phyloP scores from a whole-genome alignment of 306 rosid genomes.

The Quillaja saponaria region DNA sequence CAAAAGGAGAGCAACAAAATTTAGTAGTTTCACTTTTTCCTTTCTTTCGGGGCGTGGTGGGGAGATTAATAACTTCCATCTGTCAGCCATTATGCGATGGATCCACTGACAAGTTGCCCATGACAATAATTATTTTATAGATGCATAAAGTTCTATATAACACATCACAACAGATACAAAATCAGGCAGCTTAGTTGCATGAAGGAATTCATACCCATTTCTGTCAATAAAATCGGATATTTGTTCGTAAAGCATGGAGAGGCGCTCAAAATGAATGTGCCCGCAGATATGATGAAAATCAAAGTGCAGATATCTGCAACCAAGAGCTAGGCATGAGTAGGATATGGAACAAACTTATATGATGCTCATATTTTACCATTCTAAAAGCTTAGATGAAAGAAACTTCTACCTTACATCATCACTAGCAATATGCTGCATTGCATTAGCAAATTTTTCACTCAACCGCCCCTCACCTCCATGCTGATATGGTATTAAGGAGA shows the following conservation, averaged over 20 bases:
- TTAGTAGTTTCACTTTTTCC: neutral
- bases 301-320: constrained; percentile 86
- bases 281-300: constrained; percentile 96
- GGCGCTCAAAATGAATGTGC: constrained; percentile 92
- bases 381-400: constrained; percentile 37
- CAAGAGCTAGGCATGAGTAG: constrained; percentile 25
- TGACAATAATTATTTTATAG: too few species aligned
- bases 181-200: neutral
- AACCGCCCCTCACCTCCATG: constrained; percentile 96
- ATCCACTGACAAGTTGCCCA: too few species aligned
- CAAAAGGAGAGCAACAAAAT: constrained; percentile 2
- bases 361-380: neutral
- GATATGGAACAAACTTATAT: constrained; percentile 11
- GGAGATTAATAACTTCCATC: too few species aligned
- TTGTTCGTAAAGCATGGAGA: constrained; percentile 84
- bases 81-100: too few species aligned
- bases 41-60: too few species aligned
- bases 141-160: too few species aligned
- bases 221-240: constrained; percentile 83
- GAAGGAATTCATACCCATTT: constrained; percentile 68
- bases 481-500: constrained; percentile 49
- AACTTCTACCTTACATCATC: constrained; percentile 84
- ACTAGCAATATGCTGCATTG: constrained; percentile 60
- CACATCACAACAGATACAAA: too few species aligned
- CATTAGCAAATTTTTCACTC: constrained; percentile 66